A percentile compares a stretch with the other conserved stretches of the same genome.
Evolutionary conservation across 2,329 filamentous ascomycete species (phyloP).

Genomic region (Alternaria brassicae): DNA sequence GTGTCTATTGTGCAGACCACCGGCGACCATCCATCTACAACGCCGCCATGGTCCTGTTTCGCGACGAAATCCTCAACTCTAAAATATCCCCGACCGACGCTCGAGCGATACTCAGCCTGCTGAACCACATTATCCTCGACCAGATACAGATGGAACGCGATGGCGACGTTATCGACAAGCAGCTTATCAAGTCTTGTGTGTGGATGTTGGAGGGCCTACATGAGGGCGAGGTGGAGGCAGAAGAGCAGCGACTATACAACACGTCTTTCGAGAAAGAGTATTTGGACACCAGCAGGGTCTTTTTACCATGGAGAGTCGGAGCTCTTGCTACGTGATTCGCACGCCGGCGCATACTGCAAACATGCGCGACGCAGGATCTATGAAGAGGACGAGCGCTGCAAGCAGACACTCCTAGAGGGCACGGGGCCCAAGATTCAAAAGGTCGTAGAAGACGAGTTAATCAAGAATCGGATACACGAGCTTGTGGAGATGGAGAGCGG

Average conservation of each 20-base stretch:
- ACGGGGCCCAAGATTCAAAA: constrained; percentile 75
- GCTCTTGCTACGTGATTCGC: constrained; percentile 74
- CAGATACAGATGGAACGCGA: constrained; percentile 92
- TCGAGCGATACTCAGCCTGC: constrained; percentile 71
- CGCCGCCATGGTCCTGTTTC: constrained; percentile 84
- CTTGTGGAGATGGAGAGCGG: constrained; percentile 89
- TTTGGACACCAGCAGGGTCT: constrained; percentile 71
- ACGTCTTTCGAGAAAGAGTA: constrained; percentile 83
- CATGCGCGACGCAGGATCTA: constrained; percentile 75
- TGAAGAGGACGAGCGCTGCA: constrained; percentile 84
- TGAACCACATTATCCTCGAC: constrained; percentile 84
- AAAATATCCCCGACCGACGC: constrained; percentile 53
- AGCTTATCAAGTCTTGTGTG: constrained; percentile 80
- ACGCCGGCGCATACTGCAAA: constrained; percentile 82
- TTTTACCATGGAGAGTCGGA: constrained; percentile 83
- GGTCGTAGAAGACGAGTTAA: constrained; percentile 83
- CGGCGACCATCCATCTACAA: constrained; percentile 80
- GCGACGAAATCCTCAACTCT: constrained; percentile 80
- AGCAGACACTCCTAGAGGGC: constrained; percentile 76
- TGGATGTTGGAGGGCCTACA: constrained; percentile 92
- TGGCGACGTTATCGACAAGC: constrained; percentile 86
- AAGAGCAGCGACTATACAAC: constrained; percentile 82
- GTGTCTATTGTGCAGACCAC: constrained; percentile 77
- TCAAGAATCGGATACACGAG: constrained; percentile 77
- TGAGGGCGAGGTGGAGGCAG: constrained; percentile 77